These are phyloP conservation scores for Chionographis japonica DNA, from an alignment of 106 monocot species.

Conservation along the genomic window DNA sequence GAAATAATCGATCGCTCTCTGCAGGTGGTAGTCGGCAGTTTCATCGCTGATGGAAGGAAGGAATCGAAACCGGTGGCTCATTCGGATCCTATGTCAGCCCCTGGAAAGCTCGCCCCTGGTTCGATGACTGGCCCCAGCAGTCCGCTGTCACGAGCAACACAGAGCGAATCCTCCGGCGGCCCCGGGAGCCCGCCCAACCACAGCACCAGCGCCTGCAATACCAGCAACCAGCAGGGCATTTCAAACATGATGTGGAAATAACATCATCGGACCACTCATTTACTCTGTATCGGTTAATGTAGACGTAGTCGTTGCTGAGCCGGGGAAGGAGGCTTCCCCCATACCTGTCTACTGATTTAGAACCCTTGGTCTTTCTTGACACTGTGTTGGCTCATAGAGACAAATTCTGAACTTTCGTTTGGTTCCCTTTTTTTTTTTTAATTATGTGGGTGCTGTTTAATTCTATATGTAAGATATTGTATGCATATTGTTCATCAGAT, in stretches of 20 bases:
- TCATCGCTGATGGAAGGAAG: conserved; percentile 48
- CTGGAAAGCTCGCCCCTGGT: conserved; percentile 22
- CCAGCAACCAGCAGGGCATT: conserved; percentile 44
- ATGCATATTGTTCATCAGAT: too few relatives aligned
- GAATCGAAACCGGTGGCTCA: conserved; percentile 19
- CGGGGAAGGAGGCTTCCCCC: too few relatives aligned
- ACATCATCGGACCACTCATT: neutral
- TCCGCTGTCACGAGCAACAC: conserved; percentile 64
- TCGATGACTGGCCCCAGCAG: conserved; percentile 34
- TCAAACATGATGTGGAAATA: conserved; percentile 67
- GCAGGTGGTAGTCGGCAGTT: conserved; percentile 72
- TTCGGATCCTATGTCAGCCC: conserved; percentile 14
- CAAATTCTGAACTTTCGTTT: too few relatives aligned
- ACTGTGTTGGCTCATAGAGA: too few relatives aligned
- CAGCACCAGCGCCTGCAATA: conserved; percentile 25
- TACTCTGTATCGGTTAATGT: too few relatives aligned
- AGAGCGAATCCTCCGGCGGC: conserved; percentile 76
- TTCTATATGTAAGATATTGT: too few relatives aligned
- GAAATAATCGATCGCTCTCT: neutral
- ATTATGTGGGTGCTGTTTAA: too few relatives aligned
- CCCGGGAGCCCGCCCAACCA: conserved; percentile 59
- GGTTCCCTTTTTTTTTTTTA: too few relatives aligned
- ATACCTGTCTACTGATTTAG: too few relatives aligned
- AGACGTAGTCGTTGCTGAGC: too few relatives aligned
- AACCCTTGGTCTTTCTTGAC: too few relatives aligned